Evolutionary conservation across 306 rosid species (phyloP).

Genomic region (Mucuna pruriens): DNA sequence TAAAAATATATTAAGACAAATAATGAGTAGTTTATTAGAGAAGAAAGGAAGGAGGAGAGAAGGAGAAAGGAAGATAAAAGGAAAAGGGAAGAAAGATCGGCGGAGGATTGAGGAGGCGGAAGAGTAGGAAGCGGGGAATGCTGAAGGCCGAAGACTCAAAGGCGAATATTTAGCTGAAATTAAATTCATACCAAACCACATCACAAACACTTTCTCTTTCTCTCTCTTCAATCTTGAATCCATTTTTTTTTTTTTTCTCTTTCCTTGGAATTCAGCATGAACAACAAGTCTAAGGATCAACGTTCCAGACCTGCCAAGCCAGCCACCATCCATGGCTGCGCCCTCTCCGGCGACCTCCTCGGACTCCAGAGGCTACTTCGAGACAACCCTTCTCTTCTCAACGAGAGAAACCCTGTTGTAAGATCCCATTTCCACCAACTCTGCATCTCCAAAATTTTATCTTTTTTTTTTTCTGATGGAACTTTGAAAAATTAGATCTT

Average conservation of each 20-base stretch:
- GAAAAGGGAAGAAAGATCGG: background rate
- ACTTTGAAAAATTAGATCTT: constrained; percentile 23
- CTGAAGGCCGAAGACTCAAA: constrained; percentile 14
- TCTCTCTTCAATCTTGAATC: constrained; percentile 11
- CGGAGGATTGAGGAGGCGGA: constrained; percentile 9
- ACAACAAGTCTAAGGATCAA: constrained; percentile 63
- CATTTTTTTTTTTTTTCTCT: background rate
- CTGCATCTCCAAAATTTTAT: constrained; percentile 4
- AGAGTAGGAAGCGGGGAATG: constrained; percentile 13
- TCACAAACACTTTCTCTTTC: background rate
- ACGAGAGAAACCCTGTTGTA: constrained; percentile 82
- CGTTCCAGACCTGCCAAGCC: constrained; percentile 76
- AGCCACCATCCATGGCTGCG: constrained; percentile 73
- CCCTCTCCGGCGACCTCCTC: constrained; percentile 75
- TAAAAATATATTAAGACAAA: background rate
- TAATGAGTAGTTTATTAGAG: too few relatives aligned
- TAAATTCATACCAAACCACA: background rate
- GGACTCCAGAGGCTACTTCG: constrained; percentile 82
- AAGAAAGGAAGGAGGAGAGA: background rate
- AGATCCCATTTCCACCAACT: constrained; percentile 41
- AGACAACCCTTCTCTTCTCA: constrained; percentile 75
- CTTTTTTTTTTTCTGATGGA: background rate
- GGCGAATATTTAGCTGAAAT: constrained; percentile 15
- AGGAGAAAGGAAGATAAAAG: background rate
- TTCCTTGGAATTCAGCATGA: constrained; percentile 54